Evolutionary conservation across 352 stramenopile species (phyloP).

Genomic region (Pythium rishiriense): DNA sequence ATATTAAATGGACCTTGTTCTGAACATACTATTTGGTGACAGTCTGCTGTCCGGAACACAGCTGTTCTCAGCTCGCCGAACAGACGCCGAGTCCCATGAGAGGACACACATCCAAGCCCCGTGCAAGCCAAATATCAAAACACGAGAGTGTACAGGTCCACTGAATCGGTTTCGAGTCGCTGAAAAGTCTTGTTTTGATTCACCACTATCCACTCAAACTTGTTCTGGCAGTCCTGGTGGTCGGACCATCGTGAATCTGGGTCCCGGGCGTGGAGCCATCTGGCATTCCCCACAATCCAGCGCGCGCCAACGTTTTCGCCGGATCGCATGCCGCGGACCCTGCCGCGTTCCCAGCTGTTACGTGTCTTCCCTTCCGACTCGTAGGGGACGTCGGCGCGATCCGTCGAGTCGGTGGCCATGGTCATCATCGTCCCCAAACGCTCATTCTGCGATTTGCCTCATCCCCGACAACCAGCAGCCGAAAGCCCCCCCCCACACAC

Average conservation of each 20-base stretch:
- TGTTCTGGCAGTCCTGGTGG: neutral
- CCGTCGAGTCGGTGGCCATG: neutral
- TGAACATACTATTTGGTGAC: neutral
- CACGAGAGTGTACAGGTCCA: no score
- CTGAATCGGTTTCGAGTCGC: no score
- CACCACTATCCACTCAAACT: neutral
- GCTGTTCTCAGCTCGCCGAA: constrained; percentile 1
- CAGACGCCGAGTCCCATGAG: no score
- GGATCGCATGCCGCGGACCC: neutral
- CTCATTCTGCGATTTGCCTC: constrained; percentile 11
- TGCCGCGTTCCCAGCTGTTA: neutral
- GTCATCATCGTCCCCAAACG: neutral
- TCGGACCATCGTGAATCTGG: neutral
- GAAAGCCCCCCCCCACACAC: neutral
- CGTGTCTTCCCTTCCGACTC: neutral
- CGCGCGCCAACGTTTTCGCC: neutral
- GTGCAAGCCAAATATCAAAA: no score
- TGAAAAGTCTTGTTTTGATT: neutral
- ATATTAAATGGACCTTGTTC: neutral
- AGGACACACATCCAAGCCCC: no score
- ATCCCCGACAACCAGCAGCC: neutral
- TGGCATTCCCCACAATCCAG: neutral
- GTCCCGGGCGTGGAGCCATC: neutral
- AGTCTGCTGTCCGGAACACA: neutral
- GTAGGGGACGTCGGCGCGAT: neutral